A percentile compares a stretch with the other conserved stretches of the same genome.
These are phyloP conservation scores for Dryas integrifolia DNA, from an alignment of 331 rosid genomes.

Conservation along the genomic window DNA sequence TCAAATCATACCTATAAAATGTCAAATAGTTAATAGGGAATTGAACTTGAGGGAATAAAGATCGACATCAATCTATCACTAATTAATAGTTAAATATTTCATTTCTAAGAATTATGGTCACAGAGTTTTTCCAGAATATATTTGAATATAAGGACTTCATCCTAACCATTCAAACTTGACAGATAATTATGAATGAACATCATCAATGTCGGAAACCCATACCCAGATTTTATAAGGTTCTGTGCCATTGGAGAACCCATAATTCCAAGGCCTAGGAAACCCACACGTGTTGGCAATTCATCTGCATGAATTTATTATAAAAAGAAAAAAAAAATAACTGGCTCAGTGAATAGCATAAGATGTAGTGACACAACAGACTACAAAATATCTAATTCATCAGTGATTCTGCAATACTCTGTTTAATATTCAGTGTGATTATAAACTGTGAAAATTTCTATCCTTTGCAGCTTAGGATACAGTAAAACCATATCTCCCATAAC, in stretches of 20 bases:
- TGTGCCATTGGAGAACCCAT: constrained; percentile 90
- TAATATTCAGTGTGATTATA: background rate
- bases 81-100: background rate
- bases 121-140: background rate
- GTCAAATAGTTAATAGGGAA: constrained; percentile 16
- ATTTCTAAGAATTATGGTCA: background rate
- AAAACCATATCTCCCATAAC: background rate
- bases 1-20: constrained; percentile 60
- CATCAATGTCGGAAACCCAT: constrained; percentile 13
- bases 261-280: constrained; percentile 78
- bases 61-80: background rate
- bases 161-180: background rate
- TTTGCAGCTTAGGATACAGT: background rate
- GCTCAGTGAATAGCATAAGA: background rate
- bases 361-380: background rate
- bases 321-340: background rate
- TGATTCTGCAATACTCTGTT: constrained; percentile 8
- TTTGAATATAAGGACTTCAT: background rate
- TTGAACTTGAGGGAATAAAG: background rate
- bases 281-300: constrained; percentile 45
- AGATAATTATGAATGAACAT: background rate
- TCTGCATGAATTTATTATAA: constrained; percentile 30
- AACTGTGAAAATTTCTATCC: background rate
- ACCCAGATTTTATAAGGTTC: constrained; percentile 72
- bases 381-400: background rate